Evolutionary conservation across 768 basidiomycete genomes (phyloP).

Genomic region (Mycena alexandri): DNA sequence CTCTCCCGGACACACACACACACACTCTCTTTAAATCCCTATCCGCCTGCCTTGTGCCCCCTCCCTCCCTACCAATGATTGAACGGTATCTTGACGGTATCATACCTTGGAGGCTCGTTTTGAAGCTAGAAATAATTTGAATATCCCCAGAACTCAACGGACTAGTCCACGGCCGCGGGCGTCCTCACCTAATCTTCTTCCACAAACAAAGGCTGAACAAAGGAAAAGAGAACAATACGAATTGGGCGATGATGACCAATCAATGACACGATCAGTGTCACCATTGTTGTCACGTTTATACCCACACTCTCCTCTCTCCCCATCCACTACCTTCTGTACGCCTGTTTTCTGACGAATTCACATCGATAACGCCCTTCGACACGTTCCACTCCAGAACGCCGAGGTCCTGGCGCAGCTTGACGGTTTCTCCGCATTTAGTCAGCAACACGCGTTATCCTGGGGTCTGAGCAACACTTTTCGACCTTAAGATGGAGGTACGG

Average conservation of each 20-base stretch:
- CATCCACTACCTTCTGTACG: background rate
- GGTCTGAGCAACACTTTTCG: constrained; percentile 4
- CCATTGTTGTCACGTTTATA: constrained; percentile 1
- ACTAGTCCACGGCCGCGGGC: too few relatives aligned
- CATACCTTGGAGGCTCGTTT: too few relatives aligned
- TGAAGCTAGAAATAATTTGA: too few relatives aligned
- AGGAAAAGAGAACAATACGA: constrained; percentile 22
- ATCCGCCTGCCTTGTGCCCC: too few relatives aligned
- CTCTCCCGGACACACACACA: too few relatives aligned
- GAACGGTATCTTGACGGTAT: too few relatives aligned
- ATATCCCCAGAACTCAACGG: too few relatives aligned
- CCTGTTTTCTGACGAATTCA: background rate
- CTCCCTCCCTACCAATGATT: too few relatives aligned
- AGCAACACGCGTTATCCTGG: constrained; percentile 34
- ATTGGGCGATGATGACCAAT: background rate
- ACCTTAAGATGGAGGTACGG: constrained; percentile 28
- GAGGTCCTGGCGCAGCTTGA: constrained; percentile 6
- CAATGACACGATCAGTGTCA: constrained; percentile 16
- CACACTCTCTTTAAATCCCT: too few relatives aligned
- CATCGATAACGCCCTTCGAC: constrained; percentile 22
- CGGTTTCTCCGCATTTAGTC: constrained; percentile 12
- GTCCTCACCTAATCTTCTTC: too few relatives aligned
- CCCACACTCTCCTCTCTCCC: background rate
- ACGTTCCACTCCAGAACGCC: constrained; percentile 16
- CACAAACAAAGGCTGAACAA: background rate